phyloP scores from a whole-genome alignment of 129 eudicot species.

The Tanacetum coccineum region DNA sequence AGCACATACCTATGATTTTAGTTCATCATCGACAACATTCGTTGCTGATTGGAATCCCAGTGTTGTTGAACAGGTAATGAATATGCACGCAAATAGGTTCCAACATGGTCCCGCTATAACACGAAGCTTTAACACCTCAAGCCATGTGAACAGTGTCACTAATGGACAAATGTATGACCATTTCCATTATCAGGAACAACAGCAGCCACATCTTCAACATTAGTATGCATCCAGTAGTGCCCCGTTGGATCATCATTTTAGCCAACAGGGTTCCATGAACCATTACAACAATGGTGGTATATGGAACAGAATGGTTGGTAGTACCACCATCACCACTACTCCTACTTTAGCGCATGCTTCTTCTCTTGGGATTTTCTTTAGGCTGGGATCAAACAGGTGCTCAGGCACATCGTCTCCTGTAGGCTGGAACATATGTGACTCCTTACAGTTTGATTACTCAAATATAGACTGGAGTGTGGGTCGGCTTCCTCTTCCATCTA shows the following conservation, averaged over 20 bases:
- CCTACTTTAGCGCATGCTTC: constrained; percentile 83
- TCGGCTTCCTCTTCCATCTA: constrained; percentile 34
- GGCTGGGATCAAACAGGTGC: constrained; percentile 55
- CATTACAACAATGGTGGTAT: constrained; percentile 39
- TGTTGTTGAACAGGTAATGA: constrained; percentile 36
- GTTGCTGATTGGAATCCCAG: constrained; percentile 49
- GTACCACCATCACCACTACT: constrained; percentile 37
- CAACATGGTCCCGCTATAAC: constrained; percentile 44
- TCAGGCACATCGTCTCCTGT: constrained; percentile 73
- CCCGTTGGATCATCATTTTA: constrained; percentile 38
- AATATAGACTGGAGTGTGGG: constrained; percentile 89
- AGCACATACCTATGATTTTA: constrained; percentile 37
- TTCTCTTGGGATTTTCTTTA: constrained; percentile 77
- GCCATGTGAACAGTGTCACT: constrained; percentile 23
- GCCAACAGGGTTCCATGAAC: constrained; percentile 28
- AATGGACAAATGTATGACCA: constrained; percentile 45
- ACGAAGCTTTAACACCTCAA: constrained; percentile 48
- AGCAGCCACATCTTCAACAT: constrained; percentile 27
- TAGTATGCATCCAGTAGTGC: constrained; percentile 48
- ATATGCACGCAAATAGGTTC: constrained; percentile 44
- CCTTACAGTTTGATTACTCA: constrained; percentile 63
- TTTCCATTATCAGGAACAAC: constrained; percentile 43
- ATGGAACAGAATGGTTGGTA: constrained; percentile 40
- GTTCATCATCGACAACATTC: constrained; percentile 42
- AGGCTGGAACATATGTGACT: constrained; percentile 70